Evolutionary conservation across 768 basidiomycete genomes (phyloP).

Genomic region (Gelatoporia subvermispora): DNA sequence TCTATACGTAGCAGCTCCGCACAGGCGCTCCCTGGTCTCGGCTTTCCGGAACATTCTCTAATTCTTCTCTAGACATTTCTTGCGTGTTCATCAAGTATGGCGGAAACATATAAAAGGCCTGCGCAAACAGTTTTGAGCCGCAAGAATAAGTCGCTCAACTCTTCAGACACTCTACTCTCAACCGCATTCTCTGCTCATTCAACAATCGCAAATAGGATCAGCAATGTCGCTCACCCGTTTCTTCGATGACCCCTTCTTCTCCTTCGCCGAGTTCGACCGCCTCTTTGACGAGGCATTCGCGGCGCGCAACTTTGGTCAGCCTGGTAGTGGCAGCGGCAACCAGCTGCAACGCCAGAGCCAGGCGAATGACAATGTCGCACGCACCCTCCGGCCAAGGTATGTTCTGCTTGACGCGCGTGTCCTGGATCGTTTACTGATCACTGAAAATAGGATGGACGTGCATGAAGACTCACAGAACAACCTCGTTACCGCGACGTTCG

Average conservation of each 20-base stretch:
- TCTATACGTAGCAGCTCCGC: too few species aligned
- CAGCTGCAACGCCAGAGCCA: not conserved
- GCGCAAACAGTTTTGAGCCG: too few species aligned
- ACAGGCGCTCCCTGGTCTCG: too few species aligned
- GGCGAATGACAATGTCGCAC: not conserved
- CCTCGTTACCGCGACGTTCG: conserved; percentile 49
- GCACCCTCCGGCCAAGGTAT: conserved; percentile 3
- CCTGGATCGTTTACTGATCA: not conserved
- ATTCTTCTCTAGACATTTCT: too few species aligned
- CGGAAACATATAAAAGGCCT: too few species aligned
- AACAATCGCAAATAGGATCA: not conserved
- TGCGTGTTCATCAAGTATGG: too few species aligned
- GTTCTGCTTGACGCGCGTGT: not conserved
- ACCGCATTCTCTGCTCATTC: too few species aligned
- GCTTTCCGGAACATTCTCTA: too few species aligned
- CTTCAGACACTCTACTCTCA: too few species aligned
- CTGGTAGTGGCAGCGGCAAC: not conserved
- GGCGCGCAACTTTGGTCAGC: not conserved
- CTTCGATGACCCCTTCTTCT: conserved; percentile 14
- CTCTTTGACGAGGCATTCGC: conserved; percentile 9
- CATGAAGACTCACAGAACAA: conserved; percentile 45
- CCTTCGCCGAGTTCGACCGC: conserved; percentile 13
- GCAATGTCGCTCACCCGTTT: conserved; percentile 11
- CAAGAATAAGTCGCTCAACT: too few species aligned
- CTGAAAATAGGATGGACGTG: conserved; percentile 43